Evolutionary conservation across 345 rosid species (phyloP).

Genomic region (Hirschfeldia incana): DNA sequence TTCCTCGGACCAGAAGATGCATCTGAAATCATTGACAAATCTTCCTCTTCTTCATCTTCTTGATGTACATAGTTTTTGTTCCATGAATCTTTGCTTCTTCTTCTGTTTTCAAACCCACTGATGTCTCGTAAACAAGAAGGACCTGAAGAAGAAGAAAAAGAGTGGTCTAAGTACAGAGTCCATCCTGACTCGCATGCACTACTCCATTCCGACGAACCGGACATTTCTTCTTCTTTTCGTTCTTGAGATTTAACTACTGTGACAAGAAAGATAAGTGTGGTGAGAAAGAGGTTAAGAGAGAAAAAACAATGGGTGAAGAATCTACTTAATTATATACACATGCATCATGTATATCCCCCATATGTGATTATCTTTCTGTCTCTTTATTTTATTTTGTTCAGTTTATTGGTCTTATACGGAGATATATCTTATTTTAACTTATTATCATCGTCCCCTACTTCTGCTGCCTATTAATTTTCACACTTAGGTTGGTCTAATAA

Average conservation of each 20-base stretch:
- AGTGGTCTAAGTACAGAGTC: conserved; percentile 89
- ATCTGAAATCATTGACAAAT: conserved; percentile 91
- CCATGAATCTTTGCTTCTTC: conserved; percentile 26
- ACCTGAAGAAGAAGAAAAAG: conserved; percentile 44
- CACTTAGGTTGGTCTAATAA: conserved; percentile 36
- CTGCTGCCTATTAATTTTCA: conserved; percentile 28
- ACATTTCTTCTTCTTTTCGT: conserved; percentile 38
- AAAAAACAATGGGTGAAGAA: neutral
- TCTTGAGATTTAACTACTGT: neutral
- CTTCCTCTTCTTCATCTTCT: conserved; percentile 48
- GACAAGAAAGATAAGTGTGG: neutral
- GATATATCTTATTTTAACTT: conserved; percentile 21
- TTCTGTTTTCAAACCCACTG: conserved; percentile 23
- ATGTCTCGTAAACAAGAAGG: conserved; percentile 30
- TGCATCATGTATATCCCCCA: conserved; percentile 16
- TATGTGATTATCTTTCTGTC: neutral
- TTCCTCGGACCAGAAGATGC: conserved; percentile 98
- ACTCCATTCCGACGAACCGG: conserved; percentile 57
- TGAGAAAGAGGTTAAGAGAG: neutral
- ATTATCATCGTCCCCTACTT: conserved; percentile 31
- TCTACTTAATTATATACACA: conserved; percentile 19
- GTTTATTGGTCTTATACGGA: conserved; percentile 34
- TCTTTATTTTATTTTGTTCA: conserved; percentile 21
- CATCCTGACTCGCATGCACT: conserved; percentile 98
- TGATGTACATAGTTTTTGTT: conserved; percentile 20